Percentiles rank a stretch among this genome's conserved stretches.
Evolutionary conservation across 169 alveolate genomes (phyloP).

Genomic region (Fabrea salina): DNA sequence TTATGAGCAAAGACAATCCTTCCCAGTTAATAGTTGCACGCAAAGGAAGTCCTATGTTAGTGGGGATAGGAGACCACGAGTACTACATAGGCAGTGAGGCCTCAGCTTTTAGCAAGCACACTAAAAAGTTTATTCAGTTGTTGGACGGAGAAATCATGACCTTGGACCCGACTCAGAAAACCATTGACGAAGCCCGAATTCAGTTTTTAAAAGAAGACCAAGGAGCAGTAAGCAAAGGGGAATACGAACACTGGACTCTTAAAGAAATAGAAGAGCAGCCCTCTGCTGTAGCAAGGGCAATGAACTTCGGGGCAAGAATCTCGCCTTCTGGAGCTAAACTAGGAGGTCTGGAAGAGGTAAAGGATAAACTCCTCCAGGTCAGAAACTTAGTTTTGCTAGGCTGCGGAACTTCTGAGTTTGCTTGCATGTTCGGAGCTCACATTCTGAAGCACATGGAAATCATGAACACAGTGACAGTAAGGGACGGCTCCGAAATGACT

Average conservation of each 20-base stretch:
- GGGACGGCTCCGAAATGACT: constrained; percentile 88
- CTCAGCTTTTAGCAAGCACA: constrained; percentile 90
- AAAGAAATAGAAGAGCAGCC: constrained; percentile 92
- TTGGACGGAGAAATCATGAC: constrained; percentile 87
- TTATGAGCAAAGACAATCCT: constrained; percentile 86
- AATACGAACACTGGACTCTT: constrained; percentile 89
- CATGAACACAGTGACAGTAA: constrained; percentile 84
- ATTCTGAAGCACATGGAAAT: constrained; percentile 80
- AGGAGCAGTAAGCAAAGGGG: constrained; percentile 33
- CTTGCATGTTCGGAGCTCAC: constrained; percentile 87
- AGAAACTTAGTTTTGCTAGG: constrained; percentile 86
- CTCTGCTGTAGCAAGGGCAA: constrained; percentile 62
- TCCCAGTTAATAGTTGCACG: constrained; percentile 89
- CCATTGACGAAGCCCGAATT: not conserved
- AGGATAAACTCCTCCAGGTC: constrained; percentile 67
- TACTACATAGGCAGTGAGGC: constrained; percentile 92
- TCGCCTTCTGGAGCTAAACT: constrained; percentile 69
- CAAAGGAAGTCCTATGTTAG: constrained; percentile 90
- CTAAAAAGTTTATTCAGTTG: constrained; percentile 88
- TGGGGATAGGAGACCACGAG: constrained; percentile 83
- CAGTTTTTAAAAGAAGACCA: not conserved
- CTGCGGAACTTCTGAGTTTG: constrained; percentile 92
- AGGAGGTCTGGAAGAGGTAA: constrained; percentile 81
- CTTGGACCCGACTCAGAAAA: not conserved
- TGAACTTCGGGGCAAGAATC: constrained; percentile 84